Evolutionary conservation across 2,329 filamentous ascomycete genomes (phyloP), one percentile per base, ranked within the genome.

Genomic region (Mollisia scopiformis): DNA sequence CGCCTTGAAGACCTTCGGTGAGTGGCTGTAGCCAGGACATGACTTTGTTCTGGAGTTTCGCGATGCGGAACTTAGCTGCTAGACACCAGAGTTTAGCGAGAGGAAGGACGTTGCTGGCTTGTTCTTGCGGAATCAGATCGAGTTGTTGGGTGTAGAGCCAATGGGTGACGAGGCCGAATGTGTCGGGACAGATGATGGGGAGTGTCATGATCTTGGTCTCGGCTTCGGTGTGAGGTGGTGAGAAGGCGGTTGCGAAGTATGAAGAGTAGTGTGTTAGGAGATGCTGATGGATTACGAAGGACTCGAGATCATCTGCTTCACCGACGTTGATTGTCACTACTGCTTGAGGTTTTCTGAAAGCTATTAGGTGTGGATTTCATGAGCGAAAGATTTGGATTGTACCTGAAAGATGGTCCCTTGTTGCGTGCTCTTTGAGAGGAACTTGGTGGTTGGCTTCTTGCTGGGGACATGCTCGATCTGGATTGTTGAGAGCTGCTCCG

Each of bases 111-210:
- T 19, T 31, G 6, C 13, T 2, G 28, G 27, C 23, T 30, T 30
- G 49, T 21, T 30, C 27, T 30, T 30, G 27, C 8, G 49, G 27
- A n/a, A 30, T 21, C 3, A 51, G 28, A 19, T 33, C 49, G 49
- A 51, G 49, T 21, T 23, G n/a, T 33, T 51, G 49, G 8, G 49
- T 51, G 49, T 51, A 51, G 3, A 51, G 49, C 49, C 49, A 51
- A 21, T 51, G 49, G 4, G 30, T 35, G 11, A 51, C 5, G 11
- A 51, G 28, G 7, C 49, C 28, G 28, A 51, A 51, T 21, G 14
- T 35, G 19, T 51, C 49, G 8, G 13, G 49, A 11, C n/a, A 31
- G 28, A 51, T 19, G 28, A 4, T 16, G 31, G 27, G 27, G 16
- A 51, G 30, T 2, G 27, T 33, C 11, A 51, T 51, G 13, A 10